Evolutionary conservation across 768 basidiomycete species (phyloP).

Genomic region (Termitomyces sp.): DNA sequence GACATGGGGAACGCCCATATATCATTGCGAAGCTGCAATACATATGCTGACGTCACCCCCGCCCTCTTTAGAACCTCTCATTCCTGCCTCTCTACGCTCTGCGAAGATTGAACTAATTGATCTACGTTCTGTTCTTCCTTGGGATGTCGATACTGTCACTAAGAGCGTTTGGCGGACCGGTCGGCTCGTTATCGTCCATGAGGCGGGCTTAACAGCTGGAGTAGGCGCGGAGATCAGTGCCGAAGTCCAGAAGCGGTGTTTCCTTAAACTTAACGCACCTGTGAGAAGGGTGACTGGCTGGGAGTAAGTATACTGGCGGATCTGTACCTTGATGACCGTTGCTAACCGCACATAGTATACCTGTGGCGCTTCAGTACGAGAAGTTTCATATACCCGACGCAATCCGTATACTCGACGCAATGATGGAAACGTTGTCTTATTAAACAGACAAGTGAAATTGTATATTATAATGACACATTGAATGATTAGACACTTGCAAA

Average conservation of each 20-base stretch:
- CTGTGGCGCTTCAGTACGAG: constrained; percentile 80
- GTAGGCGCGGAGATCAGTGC: constrained; percentile 92
- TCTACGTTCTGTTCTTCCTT: constrained; percentile 82
- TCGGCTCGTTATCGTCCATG: constrained; percentile 84
- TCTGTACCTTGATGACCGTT: background rate
- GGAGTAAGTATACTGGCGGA: constrained; percentile 68
- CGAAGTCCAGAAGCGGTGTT: constrained; percentile 83
- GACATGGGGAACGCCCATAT: constrained; percentile 92
- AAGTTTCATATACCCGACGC: constrained; percentile 91
- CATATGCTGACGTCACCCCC: constrained; percentile 68
- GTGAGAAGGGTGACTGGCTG: constrained; percentile 85
- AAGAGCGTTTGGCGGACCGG: constrained; percentile 86
- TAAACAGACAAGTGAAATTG: constrained; percentile 18
- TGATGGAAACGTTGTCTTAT: constrained; percentile 78
- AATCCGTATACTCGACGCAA: constrained; percentile 74
- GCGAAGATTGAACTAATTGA: constrained; percentile 89
- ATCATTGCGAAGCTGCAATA: constrained; percentile 82
- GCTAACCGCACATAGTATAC: constrained; percentile 46
- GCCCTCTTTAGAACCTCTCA: constrained; percentile 49
- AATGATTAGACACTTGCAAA: background rate
- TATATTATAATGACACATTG: background rate
- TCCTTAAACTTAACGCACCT: constrained; percentile 83
- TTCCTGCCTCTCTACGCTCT: constrained; percentile 58
- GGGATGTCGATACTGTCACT: constrained; percentile 76
- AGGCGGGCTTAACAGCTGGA: constrained; percentile 83